Percentiles rank a stretch among this genome's conserved stretches.
Evolutionary conservation across 257 asterid genomes (phyloP).

Genomic region (Petunia secreta): DNA sequence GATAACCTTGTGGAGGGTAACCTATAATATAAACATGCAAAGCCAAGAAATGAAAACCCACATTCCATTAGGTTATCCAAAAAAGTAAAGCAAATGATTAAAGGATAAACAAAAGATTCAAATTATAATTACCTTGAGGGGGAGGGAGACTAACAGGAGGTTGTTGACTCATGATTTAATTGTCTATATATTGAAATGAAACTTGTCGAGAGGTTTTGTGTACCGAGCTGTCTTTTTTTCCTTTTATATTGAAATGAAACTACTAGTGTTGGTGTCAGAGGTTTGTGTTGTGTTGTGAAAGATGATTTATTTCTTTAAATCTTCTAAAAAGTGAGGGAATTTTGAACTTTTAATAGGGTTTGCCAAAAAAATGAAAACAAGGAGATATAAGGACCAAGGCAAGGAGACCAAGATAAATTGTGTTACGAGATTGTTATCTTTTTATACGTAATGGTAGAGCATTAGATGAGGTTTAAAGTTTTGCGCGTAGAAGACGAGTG

Average conservation of each 20-base stretch:
- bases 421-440: background rate
- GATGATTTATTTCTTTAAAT: background rate
- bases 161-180: slow-evolving; percentile 11
- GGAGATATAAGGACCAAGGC: background rate
- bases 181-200: background rate
- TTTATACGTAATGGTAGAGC: background rate
- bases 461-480: background rate
- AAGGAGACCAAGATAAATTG: too few species aligned
- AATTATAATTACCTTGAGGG: slow-evolving; percentile 3
- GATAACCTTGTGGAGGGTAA: slow-evolving; percentile 1
- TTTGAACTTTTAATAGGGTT: background rate
- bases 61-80: too few species aligned
- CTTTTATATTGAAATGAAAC: background rate
- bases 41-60: background rate
- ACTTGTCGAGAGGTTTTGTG: too few species aligned
- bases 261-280: background rate
- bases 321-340: background rate
- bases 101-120: background rate
- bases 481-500: background rate
- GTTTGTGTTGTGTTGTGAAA: background rate
- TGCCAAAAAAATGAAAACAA: background rate
- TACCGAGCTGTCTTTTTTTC: too few species aligned
- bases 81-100: too few species aligned
- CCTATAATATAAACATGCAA: background rate
- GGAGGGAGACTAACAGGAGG: background rate